Conservation (phyloP, 352 stramenopile genomes). For the Thalassiosira mediterranea region DNA sequence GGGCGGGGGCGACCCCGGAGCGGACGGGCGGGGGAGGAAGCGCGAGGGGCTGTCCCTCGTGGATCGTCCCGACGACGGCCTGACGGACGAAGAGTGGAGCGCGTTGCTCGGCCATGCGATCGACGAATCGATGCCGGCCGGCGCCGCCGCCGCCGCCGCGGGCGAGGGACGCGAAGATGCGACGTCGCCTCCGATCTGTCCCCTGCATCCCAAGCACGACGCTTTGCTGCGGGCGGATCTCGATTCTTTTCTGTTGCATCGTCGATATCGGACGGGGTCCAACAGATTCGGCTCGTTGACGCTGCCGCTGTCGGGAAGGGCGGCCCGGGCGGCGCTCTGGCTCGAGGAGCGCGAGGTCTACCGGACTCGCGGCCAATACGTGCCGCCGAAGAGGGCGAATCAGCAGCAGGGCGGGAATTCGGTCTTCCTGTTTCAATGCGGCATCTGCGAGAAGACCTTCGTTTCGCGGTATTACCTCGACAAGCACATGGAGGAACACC, state of each 20-base stretch:
- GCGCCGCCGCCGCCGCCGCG: constrained; percentile 8
- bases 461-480: constrained; percentile 37
- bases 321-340: constrained; percentile 9
- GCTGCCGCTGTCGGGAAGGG: constrained; percentile 16
- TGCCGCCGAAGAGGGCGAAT: not conserved
- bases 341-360: constrained; percentile 16
- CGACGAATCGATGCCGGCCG: constrained; percentile 11
- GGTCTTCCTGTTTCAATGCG: constrained; percentile 33
- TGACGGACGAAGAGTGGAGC: constrained; percentile 34
- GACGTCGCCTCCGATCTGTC: constrained; percentile 3
- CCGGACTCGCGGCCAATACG: not conserved
- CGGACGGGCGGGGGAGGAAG: constrained; percentile 15
- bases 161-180: not conserved
- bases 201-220: constrained; percentile 30
- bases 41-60: constrained; percentile 15
- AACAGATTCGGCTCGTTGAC: constrained; percentile 21
- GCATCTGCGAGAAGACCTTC: constrained; percentile 36
- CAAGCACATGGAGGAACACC: constrained; percentile 25
- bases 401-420: constrained; percentile 3
- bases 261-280: constrained; percentile 15
- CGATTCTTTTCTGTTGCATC: constrained; percentile 26
- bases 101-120: constrained; percentile 30
- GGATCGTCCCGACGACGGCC: constrained; percentile 13
- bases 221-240: constrained; percentile 15
- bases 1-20: not conserved